Evolutionary conservation across 1,139 yeast species (phyloP).

Genomic region (Blastobotrys ciferrii): DNA sequence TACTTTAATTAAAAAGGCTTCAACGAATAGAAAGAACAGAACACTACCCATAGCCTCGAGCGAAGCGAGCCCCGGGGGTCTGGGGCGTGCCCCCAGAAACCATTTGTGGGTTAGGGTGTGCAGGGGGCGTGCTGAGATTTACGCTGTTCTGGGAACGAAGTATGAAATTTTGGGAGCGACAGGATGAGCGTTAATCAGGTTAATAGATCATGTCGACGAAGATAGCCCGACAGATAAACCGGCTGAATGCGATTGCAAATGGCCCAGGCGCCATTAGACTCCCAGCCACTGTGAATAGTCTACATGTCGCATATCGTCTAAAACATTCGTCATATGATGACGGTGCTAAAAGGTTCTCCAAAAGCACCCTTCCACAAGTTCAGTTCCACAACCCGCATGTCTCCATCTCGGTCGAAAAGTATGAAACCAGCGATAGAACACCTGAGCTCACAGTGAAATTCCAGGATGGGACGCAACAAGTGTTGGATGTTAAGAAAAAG

Average conservation of each 20-base stretch:
- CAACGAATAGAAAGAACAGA: too few relatives aligned
- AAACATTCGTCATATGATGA: slow-evolving; percentile 30
- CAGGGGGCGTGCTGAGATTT: too few relatives aligned
- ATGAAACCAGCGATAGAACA: slow-evolving; percentile 1
- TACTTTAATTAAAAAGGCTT: too few relatives aligned
- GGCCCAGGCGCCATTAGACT: slow-evolving; percentile 48
- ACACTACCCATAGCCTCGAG: too few relatives aligned
- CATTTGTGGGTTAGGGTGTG: too few relatives aligned
- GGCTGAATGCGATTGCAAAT: slow-evolving; percentile 44
- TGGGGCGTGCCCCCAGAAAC: too few relatives aligned
- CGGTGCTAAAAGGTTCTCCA: slow-evolving; percentile 60
- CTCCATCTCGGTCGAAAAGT: slow-evolving; percentile 51
- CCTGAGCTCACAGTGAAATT: slow-evolving; percentile 11
- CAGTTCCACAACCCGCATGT: slow-evolving; percentile 78
- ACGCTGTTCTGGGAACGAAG: too few relatives aligned
- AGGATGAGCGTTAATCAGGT: too few relatives aligned
- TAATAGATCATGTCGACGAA: slow-evolving; percentile 8
- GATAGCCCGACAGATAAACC: slow-evolving; percentile 38
- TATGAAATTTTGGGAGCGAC: too few relatives aligned
- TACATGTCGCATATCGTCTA: slow-evolving; percentile 47
- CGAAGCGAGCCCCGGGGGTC: too few relatives aligned
- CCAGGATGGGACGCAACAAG: slow-evolving; percentile 37
- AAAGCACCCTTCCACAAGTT: slow-evolving; percentile 66
- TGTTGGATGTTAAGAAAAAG: slow-evolving; percentile 41
- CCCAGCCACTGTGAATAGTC: slow-evolving; percentile 41